Evolutionary conservation across 2,329 filamentous ascomycete species (phyloP).

Genomic region (Talaromyces rugulosus): DNA sequence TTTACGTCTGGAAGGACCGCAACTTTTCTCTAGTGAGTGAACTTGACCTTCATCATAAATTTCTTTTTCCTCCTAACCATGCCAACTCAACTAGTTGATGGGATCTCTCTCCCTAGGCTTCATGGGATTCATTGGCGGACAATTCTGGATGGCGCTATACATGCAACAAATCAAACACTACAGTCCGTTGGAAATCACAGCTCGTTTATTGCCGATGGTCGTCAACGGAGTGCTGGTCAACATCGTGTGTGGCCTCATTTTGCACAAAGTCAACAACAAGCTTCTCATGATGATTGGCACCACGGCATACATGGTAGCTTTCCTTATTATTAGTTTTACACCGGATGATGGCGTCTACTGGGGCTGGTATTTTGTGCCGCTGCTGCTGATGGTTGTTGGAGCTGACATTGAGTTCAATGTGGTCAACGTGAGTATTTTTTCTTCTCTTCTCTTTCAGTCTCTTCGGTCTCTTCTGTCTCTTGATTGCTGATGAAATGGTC

Average conservation of each 20-base stretch:
- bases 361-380: slow-evolving; percentile 60
- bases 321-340: slow-evolving; percentile 57
- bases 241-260: slow-evolving; percentile 56
- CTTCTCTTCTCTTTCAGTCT: background rate
- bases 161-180: slow-evolving; percentile 56
- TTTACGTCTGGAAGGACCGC: slow-evolving; percentile 54
- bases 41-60: background rate
- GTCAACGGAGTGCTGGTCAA: slow-evolving; percentile 62
- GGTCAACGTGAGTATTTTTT: slow-evolving; percentile 52
- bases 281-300: slow-evolving; percentile 55
- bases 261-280: slow-evolving; percentile 63
- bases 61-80: background rate
- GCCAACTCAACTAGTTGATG: slow-evolving; percentile 44
- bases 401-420: slow-evolving; percentile 69
- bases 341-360: slow-evolving; percentile 54
- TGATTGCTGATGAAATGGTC: background rate
- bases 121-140: slow-evolving; percentile 57
- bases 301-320: slow-evolving; percentile 37
- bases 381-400: slow-evolving; percentile 60
- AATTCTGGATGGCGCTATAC: slow-evolving; percentile 63
- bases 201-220: slow-evolving; percentile 63
- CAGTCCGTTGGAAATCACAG: slow-evolving; percentile 56
- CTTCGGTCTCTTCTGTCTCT: background rate
- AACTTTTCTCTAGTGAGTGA: slow-evolving; percentile 58
- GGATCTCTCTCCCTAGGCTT: slow-evolving; percentile 56